Conservation (phyloP, 2,329 filamentous ascomycete species). For the Neurospora crassa region DNA sequence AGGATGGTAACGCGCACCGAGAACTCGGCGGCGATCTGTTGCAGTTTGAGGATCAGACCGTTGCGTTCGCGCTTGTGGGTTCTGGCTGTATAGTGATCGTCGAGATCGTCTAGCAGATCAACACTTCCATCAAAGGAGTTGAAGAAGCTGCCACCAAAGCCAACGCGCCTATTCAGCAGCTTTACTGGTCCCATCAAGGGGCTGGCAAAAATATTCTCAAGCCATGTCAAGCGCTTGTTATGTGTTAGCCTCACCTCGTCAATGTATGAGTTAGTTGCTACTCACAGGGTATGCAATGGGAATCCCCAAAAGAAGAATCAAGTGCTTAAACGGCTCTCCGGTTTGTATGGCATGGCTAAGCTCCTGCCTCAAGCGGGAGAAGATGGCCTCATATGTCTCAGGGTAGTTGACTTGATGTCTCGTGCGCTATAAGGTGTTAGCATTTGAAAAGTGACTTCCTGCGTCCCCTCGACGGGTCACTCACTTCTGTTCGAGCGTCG, state of each 20-base stretch:
- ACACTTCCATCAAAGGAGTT: conserved; percentile 92
- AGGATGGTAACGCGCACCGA: conserved; percentile 87
- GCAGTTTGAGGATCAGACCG: conserved; percentile 68
- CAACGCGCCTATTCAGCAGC: conserved; percentile 83
- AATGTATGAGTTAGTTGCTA: neutral
- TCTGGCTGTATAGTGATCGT: conserved; percentile 91
- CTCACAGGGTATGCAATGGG: conserved; percentile 72
- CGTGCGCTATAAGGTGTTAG: conserved; percentile 48
- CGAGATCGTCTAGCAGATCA: conserved; percentile 83
- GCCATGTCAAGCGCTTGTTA: conserved; percentile 75
- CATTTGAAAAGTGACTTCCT: neutral
- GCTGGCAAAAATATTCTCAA: conserved; percentile 83
- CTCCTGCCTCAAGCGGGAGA: conserved; percentile 61
- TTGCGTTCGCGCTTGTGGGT: conserved; percentile 87
- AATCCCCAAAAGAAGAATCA: conserved; percentile 81
- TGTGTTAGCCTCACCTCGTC: conserved; percentile 1
- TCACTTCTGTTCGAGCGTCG: conserved; percentile 81
- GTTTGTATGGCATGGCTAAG: conserved; percentile 55
- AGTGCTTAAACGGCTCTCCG: conserved; percentile 74
- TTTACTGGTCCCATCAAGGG: conserved; percentile 83
- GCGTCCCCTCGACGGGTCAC: conserved; percentile 46
- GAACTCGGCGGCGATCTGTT: conserved; percentile 74
- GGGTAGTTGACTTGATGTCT: conserved; percentile 92
- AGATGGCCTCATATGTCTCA: conserved; percentile 78
- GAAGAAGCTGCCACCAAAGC: conserved; percentile 74